These are phyloP conservation scores for Cylindrotheca closterium DNA, from an alignment of 108 stramenopile genomes.

Conservation along the genomic window DNA sequence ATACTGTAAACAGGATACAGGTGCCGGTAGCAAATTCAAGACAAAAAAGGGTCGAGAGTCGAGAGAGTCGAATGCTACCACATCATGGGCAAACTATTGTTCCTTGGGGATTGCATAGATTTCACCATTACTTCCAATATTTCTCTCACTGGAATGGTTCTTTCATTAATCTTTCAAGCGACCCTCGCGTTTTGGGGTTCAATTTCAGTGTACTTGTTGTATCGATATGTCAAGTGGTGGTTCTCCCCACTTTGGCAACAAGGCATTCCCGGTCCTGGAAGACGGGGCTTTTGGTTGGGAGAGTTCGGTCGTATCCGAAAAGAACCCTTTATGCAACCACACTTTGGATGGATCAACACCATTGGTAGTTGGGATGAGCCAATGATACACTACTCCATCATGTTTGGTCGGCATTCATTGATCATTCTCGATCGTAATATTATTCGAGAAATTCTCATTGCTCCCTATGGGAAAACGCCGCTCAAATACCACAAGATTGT, in stretches of 20 bases:
- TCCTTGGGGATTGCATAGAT: too few relatives aligned
- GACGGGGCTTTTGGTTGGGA: slow-evolving; percentile 29
- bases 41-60: too few relatives aligned
- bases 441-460: slow-evolving; percentile 38
- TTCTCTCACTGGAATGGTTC: too few relatives aligned
- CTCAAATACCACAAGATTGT: slow-evolving; percentile 32
- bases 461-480: slow-evolving; percentile 24
- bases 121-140: too few relatives aligned
- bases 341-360: slow-evolving; percentile 55
- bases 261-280: slow-evolving; percentile 20
- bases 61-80: too few relatives aligned
- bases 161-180: neutral
- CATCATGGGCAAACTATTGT: too few relatives aligned
- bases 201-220: neutral
- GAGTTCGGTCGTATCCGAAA: slow-evolving; percentile 20
- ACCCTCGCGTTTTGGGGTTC: neutral
- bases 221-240: neutral
- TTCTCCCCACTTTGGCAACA: neutral
- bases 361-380: slow-evolving; percentile 32
- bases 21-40: too few relatives aligned
- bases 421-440: slow-evolving; percentile 36
- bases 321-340: slow-evolving; percentile 52
- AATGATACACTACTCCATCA: slow-evolving; percentile 43
- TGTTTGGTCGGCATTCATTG: slow-evolving; percentile 39
- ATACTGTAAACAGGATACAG: too few relatives aligned